A percentile compares a stretch with the other conserved stretches of the same genome.
phyloP scores from a whole-genome alignment of 2,329 filamentous ascomycete species.

The Fusarium palustre region DNA sequence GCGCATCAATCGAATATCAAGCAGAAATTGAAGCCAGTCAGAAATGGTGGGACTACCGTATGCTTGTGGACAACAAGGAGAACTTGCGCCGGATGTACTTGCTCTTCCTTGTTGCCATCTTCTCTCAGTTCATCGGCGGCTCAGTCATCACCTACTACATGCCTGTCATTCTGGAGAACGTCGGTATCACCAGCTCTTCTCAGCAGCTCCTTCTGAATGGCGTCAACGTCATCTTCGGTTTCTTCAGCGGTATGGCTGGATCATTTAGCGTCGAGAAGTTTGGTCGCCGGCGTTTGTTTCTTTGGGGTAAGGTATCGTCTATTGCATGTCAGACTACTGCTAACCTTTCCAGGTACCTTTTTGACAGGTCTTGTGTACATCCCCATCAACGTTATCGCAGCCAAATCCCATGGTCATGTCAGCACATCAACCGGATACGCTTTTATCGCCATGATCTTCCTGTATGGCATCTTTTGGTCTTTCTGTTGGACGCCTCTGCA shows the following conservation, averaged over 20 bases:
- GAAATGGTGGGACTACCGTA: slow-evolving; percentile 11
- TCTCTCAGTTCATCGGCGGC: slow-evolving; percentile 2
- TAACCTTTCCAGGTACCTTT: not conserved
- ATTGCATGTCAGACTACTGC: not conserved
- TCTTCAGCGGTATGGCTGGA: not conserved
- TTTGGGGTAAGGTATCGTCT: slow-evolving; percentile 1
- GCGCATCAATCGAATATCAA: not conserved
- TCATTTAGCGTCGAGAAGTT: slow-evolving; percentile 3
- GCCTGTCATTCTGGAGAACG: not conserved
- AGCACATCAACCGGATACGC: not conserved
- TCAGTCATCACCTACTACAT: slow-evolving; percentile 10
- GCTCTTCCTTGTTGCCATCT: not conserved
- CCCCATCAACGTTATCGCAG: slow-evolving; percentile 10
- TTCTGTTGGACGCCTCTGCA: slow-evolving; percentile 15
- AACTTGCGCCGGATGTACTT: slow-evolving; percentile 4
- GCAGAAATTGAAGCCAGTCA: not conserved
- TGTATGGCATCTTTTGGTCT: slow-evolving; percentile 6
- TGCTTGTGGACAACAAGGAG: slow-evolving; percentile 2
- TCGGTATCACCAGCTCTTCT: slow-evolving; percentile 13
- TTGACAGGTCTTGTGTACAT: slow-evolving; percentile 10
- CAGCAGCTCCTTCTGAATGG: slow-evolving; percentile 2
- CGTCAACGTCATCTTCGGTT: not conserved
- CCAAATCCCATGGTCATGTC: not conserved
- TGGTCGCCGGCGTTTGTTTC: not conserved
- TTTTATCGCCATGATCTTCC: slow-evolving; percentile 7